These are phyloP conservation scores for Coemansia sp. DNA, from an alignment of 192 early-diverging fungal species.

Conservation along the genomic window DNA sequence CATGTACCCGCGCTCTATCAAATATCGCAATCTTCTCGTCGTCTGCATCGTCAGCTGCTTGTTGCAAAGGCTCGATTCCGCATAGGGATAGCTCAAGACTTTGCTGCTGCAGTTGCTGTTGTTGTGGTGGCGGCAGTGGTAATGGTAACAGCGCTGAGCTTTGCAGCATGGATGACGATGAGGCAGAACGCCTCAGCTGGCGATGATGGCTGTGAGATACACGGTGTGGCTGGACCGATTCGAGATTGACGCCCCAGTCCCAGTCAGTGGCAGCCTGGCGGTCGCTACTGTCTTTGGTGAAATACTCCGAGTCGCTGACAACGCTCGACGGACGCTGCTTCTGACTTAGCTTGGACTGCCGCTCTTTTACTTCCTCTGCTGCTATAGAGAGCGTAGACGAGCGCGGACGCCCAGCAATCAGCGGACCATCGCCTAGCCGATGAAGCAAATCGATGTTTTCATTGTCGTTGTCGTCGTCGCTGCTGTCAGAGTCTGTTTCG, in stretches of 20 bases:
- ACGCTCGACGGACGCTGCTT: slow-evolving; percentile 20
- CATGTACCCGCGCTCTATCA: slow-evolving; percentile 11
- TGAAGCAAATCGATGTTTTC: not conserved
- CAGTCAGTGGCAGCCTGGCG: slow-evolving; percentile 35
- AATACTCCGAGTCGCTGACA: slow-evolving; percentile 40
- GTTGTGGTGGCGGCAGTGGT: not conserved
- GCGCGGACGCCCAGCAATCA: slow-evolving; percentile 6
- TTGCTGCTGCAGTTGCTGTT: not conserved
- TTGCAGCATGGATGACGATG: not conserved
- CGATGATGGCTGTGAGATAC: not conserved
- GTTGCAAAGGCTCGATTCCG: slow-evolving; percentile 30
- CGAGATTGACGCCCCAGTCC: slow-evolving; percentile 51
- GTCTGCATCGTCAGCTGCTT: slow-evolving; percentile 1
- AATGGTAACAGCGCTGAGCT: not conserved
- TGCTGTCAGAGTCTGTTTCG: slow-evolving; percentile 49
- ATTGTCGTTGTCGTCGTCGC: not conserved
- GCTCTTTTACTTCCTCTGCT: too few species aligned
- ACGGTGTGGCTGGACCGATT: not conserved
- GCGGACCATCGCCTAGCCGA: slow-evolving; percentile 1
- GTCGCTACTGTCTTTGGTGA: not conserved
- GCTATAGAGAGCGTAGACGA: slow-evolving; percentile 4
- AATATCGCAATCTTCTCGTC: slow-evolving; percentile 17
- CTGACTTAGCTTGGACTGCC: not conserved
- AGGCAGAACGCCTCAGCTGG: not conserved
- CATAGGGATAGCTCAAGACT: slow-evolving; percentile 36